A percentile compares a stretch with the other conserved stretches of the same genome.
These are phyloP conservation scores for Lepidium didymum DNA, from an alignment of 345 rosid genomes.

Conservation along the genomic window DNA sequence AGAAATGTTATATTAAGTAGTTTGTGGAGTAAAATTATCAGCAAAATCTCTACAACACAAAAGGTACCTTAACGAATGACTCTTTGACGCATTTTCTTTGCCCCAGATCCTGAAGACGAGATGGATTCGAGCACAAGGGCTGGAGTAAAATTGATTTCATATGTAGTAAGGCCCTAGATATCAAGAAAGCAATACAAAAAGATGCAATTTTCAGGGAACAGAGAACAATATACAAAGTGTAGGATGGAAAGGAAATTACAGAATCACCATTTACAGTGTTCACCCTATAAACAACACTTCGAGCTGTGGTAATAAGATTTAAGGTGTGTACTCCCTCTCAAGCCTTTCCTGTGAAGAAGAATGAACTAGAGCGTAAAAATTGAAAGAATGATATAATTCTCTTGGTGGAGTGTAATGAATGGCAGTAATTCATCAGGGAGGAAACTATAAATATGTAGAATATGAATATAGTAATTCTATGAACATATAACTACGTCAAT, in stretches of 20 bases:
- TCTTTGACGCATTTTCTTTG: constrained; percentile 83
- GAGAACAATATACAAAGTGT: not conserved
- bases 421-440: not conserved
- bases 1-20: not conserved
- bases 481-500: not conserved
- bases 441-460: not conserved
- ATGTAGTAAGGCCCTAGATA: constrained; percentile 15
- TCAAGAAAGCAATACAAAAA: not conserved
- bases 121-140: constrained; percentile 96
- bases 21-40: not conserved
- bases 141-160: constrained; percentile 33
- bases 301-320: constrained; percentile 64
- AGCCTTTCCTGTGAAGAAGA: constrained; percentile 77
- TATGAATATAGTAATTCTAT: not conserved
- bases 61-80: constrained; percentile 73
- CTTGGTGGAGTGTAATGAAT: not conserved
- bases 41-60: not conserved
- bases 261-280: no score
- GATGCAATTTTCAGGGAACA: constrained; percentile 3
- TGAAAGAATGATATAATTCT: not conserved
- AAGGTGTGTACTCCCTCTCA: constrained; percentile 89
- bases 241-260: not conserved
- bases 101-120: constrained; percentile 92
- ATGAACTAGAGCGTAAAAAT: constrained; percentile 7
- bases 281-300: no score